phyloP scores from a whole-genome alignment of 2,329 filamentous ascomycete species.

The Amesomyces nigricolor region DNA sequence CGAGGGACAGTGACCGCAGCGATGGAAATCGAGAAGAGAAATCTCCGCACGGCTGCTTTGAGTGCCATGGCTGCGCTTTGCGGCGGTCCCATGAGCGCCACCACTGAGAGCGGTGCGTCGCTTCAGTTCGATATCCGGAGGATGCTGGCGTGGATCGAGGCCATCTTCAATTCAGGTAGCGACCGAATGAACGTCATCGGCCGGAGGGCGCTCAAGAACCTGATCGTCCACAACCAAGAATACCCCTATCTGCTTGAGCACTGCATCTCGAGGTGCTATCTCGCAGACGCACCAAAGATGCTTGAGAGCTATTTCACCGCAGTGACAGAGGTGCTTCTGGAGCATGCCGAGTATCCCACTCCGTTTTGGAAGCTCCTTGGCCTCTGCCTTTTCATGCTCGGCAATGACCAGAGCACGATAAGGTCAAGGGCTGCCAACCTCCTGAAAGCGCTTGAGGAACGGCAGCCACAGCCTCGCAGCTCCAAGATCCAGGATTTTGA shows the following conservation, averaged over 20 bases:
- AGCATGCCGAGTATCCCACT: conserved; percentile 74
- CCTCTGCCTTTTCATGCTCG: conserved; percentile 84
- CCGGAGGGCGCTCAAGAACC: conserved; percentile 77
- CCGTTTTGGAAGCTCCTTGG: conserved; percentile 89
- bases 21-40: conserved; percentile 95
- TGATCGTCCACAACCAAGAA: conserved; percentile 86
- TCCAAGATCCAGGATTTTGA: conserved; percentile 96
- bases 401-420: conserved; percentile 84
- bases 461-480: conserved; percentile 64
- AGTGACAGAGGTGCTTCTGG: conserved; percentile 77
- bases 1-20: conserved; percentile 75
- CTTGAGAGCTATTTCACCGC: conserved; percentile 95
- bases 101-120: conserved; percentile 78
- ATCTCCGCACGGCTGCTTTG: conserved; percentile 80
- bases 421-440: conserved; percentile 81
- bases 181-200: conserved; percentile 91
- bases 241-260: conserved; percentile 80
- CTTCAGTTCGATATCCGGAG: conserved; percentile 88
- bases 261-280: conserved; percentile 86
- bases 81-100: conserved; percentile 76
- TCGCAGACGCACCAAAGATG: conserved; percentile 72
- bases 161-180: conserved; percentile 86
- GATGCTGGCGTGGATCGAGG: conserved; percentile 92
- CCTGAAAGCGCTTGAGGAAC: conserved; percentile 73
- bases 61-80: conserved; percentile 95